phyloP scores from a whole-genome alignment of 2,329 filamentous ascomycete species.

The Stromatinia cepivora region DNA sequence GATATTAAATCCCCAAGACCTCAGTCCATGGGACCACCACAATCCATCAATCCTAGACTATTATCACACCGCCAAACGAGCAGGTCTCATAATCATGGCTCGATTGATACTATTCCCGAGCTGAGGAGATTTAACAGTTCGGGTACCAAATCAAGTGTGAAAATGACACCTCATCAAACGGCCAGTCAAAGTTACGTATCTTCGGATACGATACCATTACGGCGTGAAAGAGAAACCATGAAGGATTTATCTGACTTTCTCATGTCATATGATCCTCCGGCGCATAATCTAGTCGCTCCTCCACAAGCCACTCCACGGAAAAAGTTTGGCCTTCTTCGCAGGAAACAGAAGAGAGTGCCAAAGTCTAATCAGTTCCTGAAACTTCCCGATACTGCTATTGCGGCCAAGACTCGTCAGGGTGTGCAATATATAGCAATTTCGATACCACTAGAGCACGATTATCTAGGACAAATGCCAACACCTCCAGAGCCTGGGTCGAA shows the following conservation, averaged over 20 bases:
- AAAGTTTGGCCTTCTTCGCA: slow-evolving; percentile 41
- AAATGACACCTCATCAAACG: not conserved
- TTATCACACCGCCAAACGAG: slow-evolving; percentile 16
- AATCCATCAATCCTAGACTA: slow-evolving; percentile 16
- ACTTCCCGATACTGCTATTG: slow-evolving; percentile 57
- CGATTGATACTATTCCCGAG: slow-evolving; percentile 14
- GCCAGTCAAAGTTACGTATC: slow-evolving; percentile 11
- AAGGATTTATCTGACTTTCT: slow-evolving; percentile 51
- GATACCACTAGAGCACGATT: slow-evolving; percentile 54
- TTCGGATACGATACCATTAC: not conserved
- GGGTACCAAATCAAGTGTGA: not conserved
- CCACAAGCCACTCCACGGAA: slow-evolving; percentile 40
- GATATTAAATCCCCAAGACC: not conserved
- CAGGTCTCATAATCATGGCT: slow-evolving; percentile 14
- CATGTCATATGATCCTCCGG: slow-evolving; percentile 50
- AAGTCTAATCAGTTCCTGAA: slow-evolving; percentile 40
- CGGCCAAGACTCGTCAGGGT: slow-evolving; percentile 54
- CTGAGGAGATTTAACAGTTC: slow-evolving; percentile 12
- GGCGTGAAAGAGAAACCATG: slow-evolving; percentile 34
- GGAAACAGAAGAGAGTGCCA: slow-evolving; percentile 40
- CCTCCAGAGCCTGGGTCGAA: slow-evolving; percentile 10
- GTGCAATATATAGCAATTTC: slow-evolving; percentile 62
- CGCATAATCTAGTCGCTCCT: slow-evolving; percentile 52
- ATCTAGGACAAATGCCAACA: slow-evolving; percentile 40
- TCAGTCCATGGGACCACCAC: not conserved